Evolutionary conservation across 2,329 filamentous ascomycete species (phyloP).

Genomic region (Chaetomiaceae sp.): DNA sequence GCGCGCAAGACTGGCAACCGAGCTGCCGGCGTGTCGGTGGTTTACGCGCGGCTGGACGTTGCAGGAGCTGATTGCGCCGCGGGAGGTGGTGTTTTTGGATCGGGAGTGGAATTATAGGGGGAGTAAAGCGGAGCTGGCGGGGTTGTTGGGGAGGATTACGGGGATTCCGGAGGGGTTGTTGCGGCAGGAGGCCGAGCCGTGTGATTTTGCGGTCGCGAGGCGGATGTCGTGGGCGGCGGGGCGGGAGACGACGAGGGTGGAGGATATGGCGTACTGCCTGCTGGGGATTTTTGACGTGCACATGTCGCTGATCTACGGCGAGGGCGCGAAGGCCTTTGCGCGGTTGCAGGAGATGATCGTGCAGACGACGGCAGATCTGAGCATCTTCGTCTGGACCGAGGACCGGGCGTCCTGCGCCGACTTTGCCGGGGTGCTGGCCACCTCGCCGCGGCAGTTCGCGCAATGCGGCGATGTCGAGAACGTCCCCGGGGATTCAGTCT

Average conservation of each 20-base stretch:
- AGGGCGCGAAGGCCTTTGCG: not conserved
- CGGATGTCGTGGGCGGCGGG: conserved; percentile 5
- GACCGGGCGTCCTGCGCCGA: not conserved
- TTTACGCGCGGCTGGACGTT: conserved; percentile 15
- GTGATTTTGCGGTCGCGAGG: not conserved
- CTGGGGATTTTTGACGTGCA: conserved; percentile 4
- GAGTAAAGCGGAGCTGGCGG: not conserved
- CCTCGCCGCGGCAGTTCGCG: not conserved
- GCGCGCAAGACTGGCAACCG: not conserved
- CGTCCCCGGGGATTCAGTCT: not conserved
- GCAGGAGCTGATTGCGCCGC: conserved; percentile 15
- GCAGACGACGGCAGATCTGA: not conserved
- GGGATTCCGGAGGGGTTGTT: not conserved
- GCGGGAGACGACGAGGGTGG: not conserved
- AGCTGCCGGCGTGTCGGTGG: conserved; percentile 3
- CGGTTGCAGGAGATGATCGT: not conserved
- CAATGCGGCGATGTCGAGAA: not conserved
- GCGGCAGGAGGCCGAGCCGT: not conserved
- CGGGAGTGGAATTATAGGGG: conserved; percentile 15
- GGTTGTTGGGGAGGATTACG: not conserved
- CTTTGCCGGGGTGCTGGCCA: not conserved
- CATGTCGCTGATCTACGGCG: conserved; percentile 7
- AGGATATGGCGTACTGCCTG: conserved; percentile 8
- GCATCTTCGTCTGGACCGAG: conserved; percentile 4
- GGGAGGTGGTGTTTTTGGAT: conserved; percentile 6